Conservation (phyloP, 192 early-diverging fungal species). For the Gamsiella multidivaricata region DNA sequence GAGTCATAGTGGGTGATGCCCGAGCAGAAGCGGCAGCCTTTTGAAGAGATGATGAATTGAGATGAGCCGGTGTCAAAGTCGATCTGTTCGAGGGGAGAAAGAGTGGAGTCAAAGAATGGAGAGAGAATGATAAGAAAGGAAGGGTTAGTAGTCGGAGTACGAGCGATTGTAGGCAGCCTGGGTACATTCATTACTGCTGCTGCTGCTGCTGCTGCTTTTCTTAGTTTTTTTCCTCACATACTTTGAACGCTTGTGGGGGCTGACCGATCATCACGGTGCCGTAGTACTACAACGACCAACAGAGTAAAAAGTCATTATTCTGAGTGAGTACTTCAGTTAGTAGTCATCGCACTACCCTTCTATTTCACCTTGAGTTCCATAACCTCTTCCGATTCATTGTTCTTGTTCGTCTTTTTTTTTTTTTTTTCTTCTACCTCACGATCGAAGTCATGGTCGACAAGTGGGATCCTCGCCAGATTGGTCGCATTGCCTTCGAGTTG, state of each 20-base stretch:
- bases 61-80: conserved; percentile 80
- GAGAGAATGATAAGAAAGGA: neutral
- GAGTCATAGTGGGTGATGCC: conserved; percentile 54
- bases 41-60: conserved; percentile 55
- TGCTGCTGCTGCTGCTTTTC: no score
- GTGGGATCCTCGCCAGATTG: conserved; percentile 17
- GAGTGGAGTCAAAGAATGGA: neutral
- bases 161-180: no score
- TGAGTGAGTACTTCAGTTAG: neutral
- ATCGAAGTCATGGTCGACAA: conserved; percentile 29
- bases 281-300: conserved; percentile 62
- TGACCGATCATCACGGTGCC: conserved; percentile 70
- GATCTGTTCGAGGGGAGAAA: conserved; percentile 28
- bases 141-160: neutral
- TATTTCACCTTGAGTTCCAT: no score
- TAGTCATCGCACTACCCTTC: no score
- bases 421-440: conserved; percentile 35
- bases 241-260: conserved; percentile 71
- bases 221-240: no score
- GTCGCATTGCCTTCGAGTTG: conserved; percentile 1
- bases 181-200: neutral
- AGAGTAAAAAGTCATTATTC: neutral
- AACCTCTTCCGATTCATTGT: no score
- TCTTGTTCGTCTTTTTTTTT: neutral
- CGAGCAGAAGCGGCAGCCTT: conserved; percentile 25